Conservation (phyloP, 2,329 filamentous ascomycete genomes). For the Colletotrichum agaves region DNA sequence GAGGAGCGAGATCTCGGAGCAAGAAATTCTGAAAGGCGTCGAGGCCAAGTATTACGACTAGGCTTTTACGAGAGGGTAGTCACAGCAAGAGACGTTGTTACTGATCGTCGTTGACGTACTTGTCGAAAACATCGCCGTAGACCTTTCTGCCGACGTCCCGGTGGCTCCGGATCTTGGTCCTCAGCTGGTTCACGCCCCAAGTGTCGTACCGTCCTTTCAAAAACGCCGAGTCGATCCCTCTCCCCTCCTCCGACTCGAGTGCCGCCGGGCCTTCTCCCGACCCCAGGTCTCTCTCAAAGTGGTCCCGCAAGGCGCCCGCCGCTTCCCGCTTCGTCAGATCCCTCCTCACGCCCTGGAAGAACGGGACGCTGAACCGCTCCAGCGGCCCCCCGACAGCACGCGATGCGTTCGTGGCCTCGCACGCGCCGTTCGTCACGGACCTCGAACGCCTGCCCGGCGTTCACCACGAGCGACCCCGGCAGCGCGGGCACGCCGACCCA, state of each 20-base stretch:
- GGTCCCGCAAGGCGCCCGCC: constrained; percentile 48
- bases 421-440: constrained; percentile 63
- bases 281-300: constrained; percentile 47
- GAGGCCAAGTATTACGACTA: constrained; percentile 49
- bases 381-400: constrained; percentile 47
- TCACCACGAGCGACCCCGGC: constrained; percentile 64
- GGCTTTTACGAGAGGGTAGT: not conserved
- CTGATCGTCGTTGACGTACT: constrained; percentile 55
- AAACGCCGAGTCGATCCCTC: constrained; percentile 60
- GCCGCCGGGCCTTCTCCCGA: constrained; percentile 39
- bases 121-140: constrained; percentile 59
- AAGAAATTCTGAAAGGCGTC: constrained; percentile 46
- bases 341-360: constrained; percentile 61
- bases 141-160: constrained; percentile 58
- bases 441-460: constrained; percentile 69
- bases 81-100: not conserved
- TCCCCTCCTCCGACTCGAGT: constrained; percentile 49
- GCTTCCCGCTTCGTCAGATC: constrained; percentile 57
- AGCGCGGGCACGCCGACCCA: constrained; percentile 64
- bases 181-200: constrained; percentile 64
- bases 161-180: constrained; percentile 65
- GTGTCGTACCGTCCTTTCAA: constrained; percentile 61
- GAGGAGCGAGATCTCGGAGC: constrained; percentile 43
- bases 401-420: constrained; percentile 64
- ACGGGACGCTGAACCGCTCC: constrained; percentile 56